Percentiles rank a stretch among this genome's conserved stretches.
Conservation (phyloP, 225 moss, liverwort and hornwort genomes). For the Asterella californica region DNA sequence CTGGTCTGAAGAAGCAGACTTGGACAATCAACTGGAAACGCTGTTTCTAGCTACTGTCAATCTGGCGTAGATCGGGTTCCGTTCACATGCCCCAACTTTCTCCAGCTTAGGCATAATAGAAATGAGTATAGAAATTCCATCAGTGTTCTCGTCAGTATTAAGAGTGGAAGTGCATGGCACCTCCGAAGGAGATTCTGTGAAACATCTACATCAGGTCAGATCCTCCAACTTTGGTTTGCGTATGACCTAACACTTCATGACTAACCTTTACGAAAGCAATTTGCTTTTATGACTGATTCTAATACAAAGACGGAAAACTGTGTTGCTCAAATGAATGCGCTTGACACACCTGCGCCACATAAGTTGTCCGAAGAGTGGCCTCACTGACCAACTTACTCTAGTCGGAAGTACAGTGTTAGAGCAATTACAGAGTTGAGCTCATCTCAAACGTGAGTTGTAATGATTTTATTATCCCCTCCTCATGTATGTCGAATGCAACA, state of each 20-base stretch:
- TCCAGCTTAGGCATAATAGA: too few species aligned
- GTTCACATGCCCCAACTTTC: background rate
- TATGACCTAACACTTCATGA: background rate
- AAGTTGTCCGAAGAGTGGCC: too few species aligned
- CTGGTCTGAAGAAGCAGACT: background rate
- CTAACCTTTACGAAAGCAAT: background rate
- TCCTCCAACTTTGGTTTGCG: background rate
- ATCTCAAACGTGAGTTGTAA: background rate
- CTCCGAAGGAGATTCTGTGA: background rate
- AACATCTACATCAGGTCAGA: background rate
- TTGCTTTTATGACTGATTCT: background rate
- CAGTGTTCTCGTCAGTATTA: background rate
- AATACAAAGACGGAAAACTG: too few species aligned
- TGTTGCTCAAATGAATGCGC: too few species aligned
- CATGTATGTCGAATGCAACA: background rate
- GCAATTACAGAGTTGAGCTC: background rate
- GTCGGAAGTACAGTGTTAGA: too few species aligned
- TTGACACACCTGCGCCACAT: too few species aligned
- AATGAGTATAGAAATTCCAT: background rate
- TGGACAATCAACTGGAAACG: background rate
- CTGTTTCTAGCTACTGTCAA: background rate
- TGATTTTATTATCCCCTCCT: background rate
- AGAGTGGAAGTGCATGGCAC: background rate
- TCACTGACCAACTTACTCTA: too few species aligned
- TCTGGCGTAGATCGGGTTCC: background rate